Evolutionary conservation across 805 yeast genomes (phyloP).

Genomic region (Nakazawaea siamensis): DNA sequence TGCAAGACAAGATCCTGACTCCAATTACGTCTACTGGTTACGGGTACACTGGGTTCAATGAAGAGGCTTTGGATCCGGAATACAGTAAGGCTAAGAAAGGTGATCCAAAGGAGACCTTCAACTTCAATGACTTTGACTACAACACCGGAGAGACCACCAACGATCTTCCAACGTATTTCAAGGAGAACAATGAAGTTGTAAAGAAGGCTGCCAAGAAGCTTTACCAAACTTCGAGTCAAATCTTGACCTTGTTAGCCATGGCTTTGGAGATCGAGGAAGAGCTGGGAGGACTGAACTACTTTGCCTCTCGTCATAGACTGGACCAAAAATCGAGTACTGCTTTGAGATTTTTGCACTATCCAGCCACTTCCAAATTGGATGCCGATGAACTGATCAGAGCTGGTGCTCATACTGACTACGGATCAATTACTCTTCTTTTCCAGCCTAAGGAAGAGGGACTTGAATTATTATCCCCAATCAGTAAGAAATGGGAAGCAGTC

Average conservation of each 20-base stretch:
- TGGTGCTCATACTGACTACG: conserved; percentile 74
- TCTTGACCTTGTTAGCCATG: conserved; percentile 46
- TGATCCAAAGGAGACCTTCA: conserved; percentile 64
- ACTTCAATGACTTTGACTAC: conserved; percentile 45
- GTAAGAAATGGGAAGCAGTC: conserved; percentile 47
- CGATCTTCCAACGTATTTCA: conserved; percentile 44
- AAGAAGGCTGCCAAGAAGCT: conserved; percentile 28
- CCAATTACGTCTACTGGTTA: conserved; percentile 38
- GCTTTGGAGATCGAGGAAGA: conserved; percentile 50
- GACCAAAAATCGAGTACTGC: conserved; percentile 50
- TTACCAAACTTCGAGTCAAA: conserved; percentile 33
- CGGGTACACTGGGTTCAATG: conserved; percentile 51
- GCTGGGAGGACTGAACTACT: conserved; percentile 45
- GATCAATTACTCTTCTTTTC: conserved; percentile 54
- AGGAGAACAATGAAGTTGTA: conserved; percentile 30
- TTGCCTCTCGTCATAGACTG: conserved; percentile 44
- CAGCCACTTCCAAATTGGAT: conserved; percentile 27
- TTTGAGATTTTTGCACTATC: conserved; percentile 33
- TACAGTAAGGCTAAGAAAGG: conserved; percentile 26
- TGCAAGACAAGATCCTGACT: conserved; percentile 33
- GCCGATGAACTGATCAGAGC: conserved; percentile 52
- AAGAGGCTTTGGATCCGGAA: conserved; percentile 36
- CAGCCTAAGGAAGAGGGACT: conserved; percentile 61
- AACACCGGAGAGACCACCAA: conserved; percentile 31
- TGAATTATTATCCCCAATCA: conserved; percentile 38